Evolutionary conservation across 208 protist genomes (phyloP), one percentile per base, ranked within the genome.

Genomic region (Leishmania tropica): DNA sequence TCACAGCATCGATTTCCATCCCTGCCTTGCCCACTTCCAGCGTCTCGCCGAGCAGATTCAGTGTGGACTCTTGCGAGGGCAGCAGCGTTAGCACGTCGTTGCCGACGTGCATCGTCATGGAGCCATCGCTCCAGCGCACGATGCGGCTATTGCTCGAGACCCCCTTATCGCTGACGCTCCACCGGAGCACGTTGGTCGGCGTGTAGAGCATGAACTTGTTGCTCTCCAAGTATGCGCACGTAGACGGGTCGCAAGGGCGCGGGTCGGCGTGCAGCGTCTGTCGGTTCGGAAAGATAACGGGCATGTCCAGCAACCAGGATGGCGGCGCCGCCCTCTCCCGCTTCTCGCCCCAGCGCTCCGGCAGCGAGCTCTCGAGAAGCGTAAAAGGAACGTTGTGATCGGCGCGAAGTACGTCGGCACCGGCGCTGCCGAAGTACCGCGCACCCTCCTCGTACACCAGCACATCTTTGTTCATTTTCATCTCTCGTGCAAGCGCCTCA

Each of bases 231-330:
- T 87, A 84, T 15, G 62, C 80, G 83, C 84, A 90, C 11, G 73
- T 58, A 8, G 88, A 84, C 35, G 93, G 90, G 65, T 88, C 74
- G 83, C 92, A 98, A 15, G 92, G 91, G 53, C 89, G 87, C 2
- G 95, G 95, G 73, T 96, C 92, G 75, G 92, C 93, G 81, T 98
- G 95, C 75, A 98, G 78, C 7, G 89, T 92, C 78, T 96, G 95
- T 13, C 95, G 92, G 64, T 95, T 96, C 0, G 93, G 92, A 3
- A 81, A 82, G 75, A 98, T 96, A 48, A 88, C 91, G 0, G 95
- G 93, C 95, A 98, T 97, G 48, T 98, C 93, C 24, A 92, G 80
- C 28, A 98, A 78, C 93, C 93, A 98, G 48, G 88, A 76, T 17
- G 79, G 80, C 21, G 75, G n/a, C 65, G 53, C 4, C 3, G 75